Evolutionary conservation across 192 early-diverging fungal species (phyloP), one percentile per base, ranked within the genome.

Genomic region (Helicostylum pulchrum): DNA sequence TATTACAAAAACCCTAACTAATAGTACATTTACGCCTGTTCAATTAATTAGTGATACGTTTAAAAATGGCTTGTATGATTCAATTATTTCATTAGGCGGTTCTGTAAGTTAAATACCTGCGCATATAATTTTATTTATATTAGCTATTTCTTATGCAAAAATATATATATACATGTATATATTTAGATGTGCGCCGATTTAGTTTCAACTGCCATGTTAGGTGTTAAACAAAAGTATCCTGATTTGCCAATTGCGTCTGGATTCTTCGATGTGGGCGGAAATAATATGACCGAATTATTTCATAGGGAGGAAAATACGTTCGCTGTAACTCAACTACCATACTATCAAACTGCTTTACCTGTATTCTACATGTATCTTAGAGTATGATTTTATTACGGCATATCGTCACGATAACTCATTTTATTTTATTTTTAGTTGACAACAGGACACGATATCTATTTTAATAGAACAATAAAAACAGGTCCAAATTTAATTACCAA

Each of bases 291-390:
- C n/a, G 12, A 49, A 21, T 42, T 68, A n/a, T 53, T 68, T 52
- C 19, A 62, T 12, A 19, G 20, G 7, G 23, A 53, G 9, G 36
- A 30, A 5, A 36, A 55, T 11, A 48, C 60, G 12, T 53, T 53
- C 32, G 59, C 49, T 7, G 61, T 68, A 23, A 47, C 39, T 19
- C 67, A 68, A 45, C 32, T 68, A 6, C 67, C 67, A 14, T 68
- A 68, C 39, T 62, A 62, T 14, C 67, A 68, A 46, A 54, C 59
- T 23, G 58, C 60, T 2, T 45, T 68, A 12, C 59, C 67, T 0
- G 60, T 68, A 20, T 61, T 68, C 30, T 61, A 61, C 53, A 46
- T 61, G 46, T 67, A 67, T 60, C 48, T 67, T 43, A 30, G 55
- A 55, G 66, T 60, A 55, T 11, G 45, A 32, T 42, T 44, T 9